Evolutionary conservation across 164 flowering plant genomes (phyloP).

Genomic region (Liquidambar formosana): DNA sequence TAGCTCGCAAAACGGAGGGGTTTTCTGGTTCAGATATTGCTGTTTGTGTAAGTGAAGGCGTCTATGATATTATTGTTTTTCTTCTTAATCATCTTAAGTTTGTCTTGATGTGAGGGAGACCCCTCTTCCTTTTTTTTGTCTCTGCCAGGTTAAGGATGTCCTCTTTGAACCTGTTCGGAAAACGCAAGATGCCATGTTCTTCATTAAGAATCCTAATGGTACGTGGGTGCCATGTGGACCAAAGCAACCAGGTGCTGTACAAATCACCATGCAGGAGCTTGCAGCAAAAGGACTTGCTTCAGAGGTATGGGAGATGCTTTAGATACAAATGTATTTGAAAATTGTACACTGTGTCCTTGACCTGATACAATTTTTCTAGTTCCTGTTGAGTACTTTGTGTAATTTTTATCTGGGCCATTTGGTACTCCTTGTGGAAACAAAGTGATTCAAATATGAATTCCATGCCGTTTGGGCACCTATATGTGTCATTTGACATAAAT

Average conservation of each 20-base stretch:
- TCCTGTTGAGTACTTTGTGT: not conserved
- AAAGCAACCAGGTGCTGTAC: conserved; percentile 85
- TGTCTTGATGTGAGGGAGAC: not conserved
- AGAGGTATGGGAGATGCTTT: conserved; percentile 45
- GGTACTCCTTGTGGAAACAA: not conserved
- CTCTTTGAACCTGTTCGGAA: conserved; percentile 97
- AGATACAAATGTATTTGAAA: not conserved
- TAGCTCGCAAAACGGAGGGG: conserved; percentile 85
- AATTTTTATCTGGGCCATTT: not conserved
- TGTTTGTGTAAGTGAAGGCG: conserved; percentile 76
- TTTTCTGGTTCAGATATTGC: conserved; percentile 96
- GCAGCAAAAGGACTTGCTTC: conserved; percentile 83
- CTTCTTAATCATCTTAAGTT: not conserved
- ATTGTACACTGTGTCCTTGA: too few species aligned
- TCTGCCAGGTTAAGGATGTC: conserved; percentile 86
- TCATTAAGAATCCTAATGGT: conserved; percentile 53
- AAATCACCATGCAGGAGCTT: conserved; percentile 87
- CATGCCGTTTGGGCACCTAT: not conserved
- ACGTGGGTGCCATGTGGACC: conserved; percentile 98
- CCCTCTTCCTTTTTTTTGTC: not conserved
- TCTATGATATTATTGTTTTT: not conserved
- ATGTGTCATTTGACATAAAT: not conserved
- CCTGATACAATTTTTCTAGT: not conserved
- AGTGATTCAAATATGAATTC: not conserved
- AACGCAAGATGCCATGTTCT: conserved; percentile 98